Evolutionary conservation across 2,329 filamentous ascomycete genomes (phyloP).

Genomic region (Penicillium sp.): DNA sequence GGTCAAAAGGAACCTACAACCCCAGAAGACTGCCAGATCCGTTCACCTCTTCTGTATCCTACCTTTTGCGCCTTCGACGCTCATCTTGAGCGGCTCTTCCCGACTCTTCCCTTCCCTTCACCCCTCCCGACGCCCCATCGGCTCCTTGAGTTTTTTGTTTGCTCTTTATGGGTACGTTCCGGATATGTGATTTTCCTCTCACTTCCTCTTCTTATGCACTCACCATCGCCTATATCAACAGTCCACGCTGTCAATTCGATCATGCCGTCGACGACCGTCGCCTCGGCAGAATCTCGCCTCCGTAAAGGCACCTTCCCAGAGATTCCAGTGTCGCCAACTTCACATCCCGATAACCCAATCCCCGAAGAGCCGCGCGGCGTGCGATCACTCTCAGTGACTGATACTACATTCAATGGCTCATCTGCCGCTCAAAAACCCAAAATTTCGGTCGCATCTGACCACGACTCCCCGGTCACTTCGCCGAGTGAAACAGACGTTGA

Average conservation of each 20-base stretch:
- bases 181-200: background rate
- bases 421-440: conserved; percentile 38
- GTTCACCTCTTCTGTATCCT: background rate
- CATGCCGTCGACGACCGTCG: conserved; percentile 33
- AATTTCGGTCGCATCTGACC: conserved; percentile 42
- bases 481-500: conserved; percentile 42
- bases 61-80: background rate
- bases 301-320: conserved; percentile 33
- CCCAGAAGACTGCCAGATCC: background rate
- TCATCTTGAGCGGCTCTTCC: conserved; percentile 8
- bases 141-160: conserved; percentile 2
- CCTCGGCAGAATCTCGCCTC: conserved; percentile 28
- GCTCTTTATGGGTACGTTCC: conserved; percentile 27
- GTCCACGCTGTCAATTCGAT: conserved; percentile 38
- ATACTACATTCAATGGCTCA: conserved; percentile 35
- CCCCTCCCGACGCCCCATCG: background rate
- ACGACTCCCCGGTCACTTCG: conserved; percentile 49
- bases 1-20: background rate
- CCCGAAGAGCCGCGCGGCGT: conserved; percentile 51
- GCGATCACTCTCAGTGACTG: conserved; percentile 42
- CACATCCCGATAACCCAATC: conserved; percentile 53
- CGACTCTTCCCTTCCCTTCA: conserved; percentile 5
- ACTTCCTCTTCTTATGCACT: background rate
- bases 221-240: conserved; percentile 16
- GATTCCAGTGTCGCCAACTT: conserved; percentile 46